Percentiles rank a stretch among this genome's conserved stretches.
Conservation (phyloP, 1,284 basidiomycete species). For the Ustilago shanxiensis region DNA sequence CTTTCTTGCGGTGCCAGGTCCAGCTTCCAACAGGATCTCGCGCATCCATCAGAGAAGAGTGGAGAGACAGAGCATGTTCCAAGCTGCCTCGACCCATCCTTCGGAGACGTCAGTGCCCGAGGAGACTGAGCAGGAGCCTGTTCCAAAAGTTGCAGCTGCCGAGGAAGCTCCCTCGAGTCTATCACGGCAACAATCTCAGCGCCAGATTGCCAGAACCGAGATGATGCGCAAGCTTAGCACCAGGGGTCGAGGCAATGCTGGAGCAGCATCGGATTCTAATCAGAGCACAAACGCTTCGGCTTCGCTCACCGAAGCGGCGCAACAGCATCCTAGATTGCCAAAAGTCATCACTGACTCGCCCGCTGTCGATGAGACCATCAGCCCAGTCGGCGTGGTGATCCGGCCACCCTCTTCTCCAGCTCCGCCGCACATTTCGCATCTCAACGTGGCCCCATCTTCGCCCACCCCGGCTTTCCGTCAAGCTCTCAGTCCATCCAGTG, state of each 20-base stretch:
- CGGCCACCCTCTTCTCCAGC: slow-evolving; percentile 44
- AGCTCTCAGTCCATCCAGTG: slow-evolving; percentile 24
- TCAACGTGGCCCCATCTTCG: slow-evolving; percentile 1
- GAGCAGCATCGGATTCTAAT: slow-evolving; percentile 3
- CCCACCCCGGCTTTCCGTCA: slow-evolving; percentile 21
- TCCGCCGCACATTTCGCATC: slow-evolving; percentile 28
- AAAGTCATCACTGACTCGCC: slow-evolving; percentile 40
- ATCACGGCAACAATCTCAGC: slow-evolving; percentile 45
- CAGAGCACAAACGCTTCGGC: not conserved
- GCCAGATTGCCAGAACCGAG: slow-evolving; percentile 57
- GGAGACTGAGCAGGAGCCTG: not conserved
- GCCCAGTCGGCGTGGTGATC: slow-evolving; percentile 40
- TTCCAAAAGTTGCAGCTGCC: not conserved
- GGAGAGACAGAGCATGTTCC: slow-evolving; percentile 44
- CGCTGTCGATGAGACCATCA: slow-evolving; percentile 46
- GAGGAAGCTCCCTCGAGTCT: slow-evolving; percentile 21
- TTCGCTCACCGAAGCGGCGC: not conserved
- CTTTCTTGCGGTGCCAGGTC: slow-evolving; percentile 48
- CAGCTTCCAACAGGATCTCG: slow-evolving; percentile 49
- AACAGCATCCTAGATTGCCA: slow-evolving; percentile 18
- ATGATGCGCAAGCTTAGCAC: slow-evolving; percentile 63
- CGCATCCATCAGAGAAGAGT: slow-evolving; percentile 42
- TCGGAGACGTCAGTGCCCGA: slow-evolving; percentile 17
- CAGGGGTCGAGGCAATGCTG: slow-evolving; percentile 31
- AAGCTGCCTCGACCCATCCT: slow-evolving; percentile 1